Conservation (phyloP, 208 protist species). For the Entamoeba dispar region DNA sequence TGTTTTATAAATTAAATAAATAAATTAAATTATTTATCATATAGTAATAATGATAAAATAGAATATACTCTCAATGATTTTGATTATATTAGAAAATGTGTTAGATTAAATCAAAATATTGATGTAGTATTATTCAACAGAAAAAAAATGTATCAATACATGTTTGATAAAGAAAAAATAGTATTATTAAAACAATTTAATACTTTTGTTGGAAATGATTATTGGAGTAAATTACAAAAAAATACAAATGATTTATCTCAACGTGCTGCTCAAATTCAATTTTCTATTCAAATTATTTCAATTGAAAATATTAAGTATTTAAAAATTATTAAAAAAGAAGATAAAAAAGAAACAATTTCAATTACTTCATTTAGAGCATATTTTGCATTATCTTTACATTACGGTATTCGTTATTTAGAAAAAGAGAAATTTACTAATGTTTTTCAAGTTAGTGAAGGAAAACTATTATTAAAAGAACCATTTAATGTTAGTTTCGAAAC, state of each 20-base stretch:
- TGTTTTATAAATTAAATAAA: neutral
- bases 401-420: neutral
- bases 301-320: neutral
- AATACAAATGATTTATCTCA: neutral
- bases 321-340: neutral
- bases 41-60: neutral
- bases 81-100: neutral
- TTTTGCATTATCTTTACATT: neutral
- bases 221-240: neutral
- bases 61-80: neutral
- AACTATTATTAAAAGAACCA: too few species aligned
- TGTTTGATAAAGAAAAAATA: neutral
- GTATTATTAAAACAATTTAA: neutral
- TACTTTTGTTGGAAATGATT: neutral
- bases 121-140: neutral
- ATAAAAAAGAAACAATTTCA: too few species aligned
- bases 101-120: neutral
- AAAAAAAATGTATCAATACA: neutral
- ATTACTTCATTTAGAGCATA: too few species aligned
- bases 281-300: neutral
- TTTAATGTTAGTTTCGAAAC: too few species aligned
- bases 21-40: too few species aligned
- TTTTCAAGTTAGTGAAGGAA: neutral
- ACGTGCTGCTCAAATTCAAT: neutral
- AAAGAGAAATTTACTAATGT: neutral